Conservation (phyloP, 805 yeast genomes). For the Metschnikowia anglica region DNA sequence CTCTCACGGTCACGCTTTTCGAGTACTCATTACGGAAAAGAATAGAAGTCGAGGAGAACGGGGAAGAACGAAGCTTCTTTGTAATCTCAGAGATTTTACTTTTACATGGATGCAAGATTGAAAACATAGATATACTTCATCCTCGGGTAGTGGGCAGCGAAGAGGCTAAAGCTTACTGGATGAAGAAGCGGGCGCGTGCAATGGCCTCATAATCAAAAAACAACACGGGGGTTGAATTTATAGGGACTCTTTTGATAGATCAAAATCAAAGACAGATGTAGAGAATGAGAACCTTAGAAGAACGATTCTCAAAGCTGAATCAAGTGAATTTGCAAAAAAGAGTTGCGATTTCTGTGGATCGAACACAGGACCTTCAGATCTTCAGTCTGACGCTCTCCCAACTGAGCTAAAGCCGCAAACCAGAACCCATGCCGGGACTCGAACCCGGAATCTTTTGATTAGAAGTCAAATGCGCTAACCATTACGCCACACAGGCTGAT, state of each 20-base stretch:
- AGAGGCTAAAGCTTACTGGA: conserved; percentile 58
- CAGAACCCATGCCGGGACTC: conserved; percentile 25
- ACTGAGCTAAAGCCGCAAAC: conserved; percentile 24
- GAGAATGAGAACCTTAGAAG: background rate
- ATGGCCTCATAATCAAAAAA: conserved; percentile 5
- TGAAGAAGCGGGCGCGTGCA: conserved; percentile 25
- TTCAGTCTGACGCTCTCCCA: conserved; percentile 29
- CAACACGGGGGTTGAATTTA: background rate
- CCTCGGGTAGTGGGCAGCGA: conserved; percentile 40
- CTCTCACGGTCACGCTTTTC: conserved; percentile 29
- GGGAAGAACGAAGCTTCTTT: conserved; percentile 27
- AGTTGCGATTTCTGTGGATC: conserved; percentile 27
- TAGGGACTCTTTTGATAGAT: background rate
- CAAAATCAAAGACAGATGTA: too few species aligned
- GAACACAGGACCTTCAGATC: conserved; percentile 29
- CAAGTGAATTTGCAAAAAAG: conserved; percentile 5
- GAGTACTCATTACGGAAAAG: conserved; percentile 55
- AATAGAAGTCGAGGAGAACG: conserved; percentile 21
- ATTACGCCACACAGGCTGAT: conserved; percentile 4
- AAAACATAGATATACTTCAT: conserved; percentile 26
- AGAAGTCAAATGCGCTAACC: conserved; percentile 1
- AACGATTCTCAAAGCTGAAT: background rate
- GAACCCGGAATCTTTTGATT: conserved; percentile 26
- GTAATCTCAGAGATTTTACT: conserved; percentile 57
- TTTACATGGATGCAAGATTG: conserved; percentile 54